These are phyloP conservation scores for Teratosphaeria nubilosa DNA, from an alignment of 2,329 filamentous ascomycete genomes.

Conservation along the genomic window DNA sequence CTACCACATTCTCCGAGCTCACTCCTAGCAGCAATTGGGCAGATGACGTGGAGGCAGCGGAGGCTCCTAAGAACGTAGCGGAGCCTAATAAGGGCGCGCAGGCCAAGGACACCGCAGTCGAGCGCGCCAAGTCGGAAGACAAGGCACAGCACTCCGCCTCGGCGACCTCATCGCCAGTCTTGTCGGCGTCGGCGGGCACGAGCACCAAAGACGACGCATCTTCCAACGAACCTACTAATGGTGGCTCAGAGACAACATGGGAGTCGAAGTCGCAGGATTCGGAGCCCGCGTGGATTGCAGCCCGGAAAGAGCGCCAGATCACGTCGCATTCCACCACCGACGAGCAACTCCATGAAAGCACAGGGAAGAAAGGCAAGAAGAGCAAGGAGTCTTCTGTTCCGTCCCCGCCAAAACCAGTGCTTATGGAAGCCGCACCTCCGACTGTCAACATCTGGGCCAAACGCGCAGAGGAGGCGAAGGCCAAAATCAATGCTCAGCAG, in stretches of 20 bases:
- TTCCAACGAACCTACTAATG: constrained; percentile 49
- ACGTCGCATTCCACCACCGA: constrained; percentile 7
- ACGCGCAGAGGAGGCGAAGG: constrained; percentile 55
- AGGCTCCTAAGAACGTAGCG: constrained; percentile 20
- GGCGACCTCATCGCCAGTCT: constrained; percentile 42
- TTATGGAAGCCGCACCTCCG: constrained; percentile 74
- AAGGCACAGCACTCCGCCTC: constrained; percentile 19
- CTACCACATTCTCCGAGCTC: constrained; percentile 29
- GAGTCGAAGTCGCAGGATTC: constrained; percentile 55
- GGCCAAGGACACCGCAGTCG: constrained; percentile 19
- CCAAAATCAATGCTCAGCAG: constrained; percentile 35
- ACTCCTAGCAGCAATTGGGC: constrained; percentile 34
- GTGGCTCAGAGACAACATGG: constrained; percentile 54
- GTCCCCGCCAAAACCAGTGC: constrained; percentile 43
- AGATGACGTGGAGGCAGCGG: constrained; percentile 39
- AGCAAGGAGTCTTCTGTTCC: constrained; percentile 13
- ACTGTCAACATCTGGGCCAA: constrained; percentile 82
- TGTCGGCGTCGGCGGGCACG: constrained; percentile 43
- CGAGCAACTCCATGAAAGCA: neutral
- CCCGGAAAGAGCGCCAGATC: constrained; percentile 26
- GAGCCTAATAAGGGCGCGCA: constrained; percentile 16
- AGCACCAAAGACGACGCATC: constrained; percentile 52
- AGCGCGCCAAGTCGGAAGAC: constrained; percentile 21
- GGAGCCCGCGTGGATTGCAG: constrained; percentile 54
- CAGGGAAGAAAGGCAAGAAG: constrained; percentile 12